Conservation (phyloP, 1,139 yeast genomes). For the Candida albicans region DNA sequence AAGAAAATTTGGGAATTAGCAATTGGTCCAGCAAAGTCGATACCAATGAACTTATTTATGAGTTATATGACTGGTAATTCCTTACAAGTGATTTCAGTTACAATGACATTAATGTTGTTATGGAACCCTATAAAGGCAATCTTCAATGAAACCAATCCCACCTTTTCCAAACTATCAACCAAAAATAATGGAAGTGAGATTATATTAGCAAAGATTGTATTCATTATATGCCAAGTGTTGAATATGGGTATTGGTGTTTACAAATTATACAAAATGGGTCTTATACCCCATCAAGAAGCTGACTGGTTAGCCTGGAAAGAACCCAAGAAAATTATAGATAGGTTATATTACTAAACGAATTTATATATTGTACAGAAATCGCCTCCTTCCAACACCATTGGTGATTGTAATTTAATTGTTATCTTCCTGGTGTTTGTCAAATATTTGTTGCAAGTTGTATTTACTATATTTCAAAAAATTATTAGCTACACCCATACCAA, state of each 20-base stretch:
- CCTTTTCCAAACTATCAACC: slow-evolving; percentile 40
- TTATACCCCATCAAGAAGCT: slow-evolving; percentile 80
- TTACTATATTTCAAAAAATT: slow-evolving; percentile 56
- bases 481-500: slow-evolving; percentile 79
- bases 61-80: slow-evolving; percentile 93
- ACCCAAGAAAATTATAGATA: slow-evolving; percentile 34
- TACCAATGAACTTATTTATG: slow-evolving; percentile 90
- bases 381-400: not conserved
- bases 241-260: slow-evolving; percentile 77
- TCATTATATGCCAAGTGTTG: slow-evolving; percentile 59
- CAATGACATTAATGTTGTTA: slow-evolving; percentile 85
- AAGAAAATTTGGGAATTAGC: slow-evolving; percentile 90
- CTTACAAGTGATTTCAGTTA: slow-evolving; percentile 84
- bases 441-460: slow-evolving; percentile 65
- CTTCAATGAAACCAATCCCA: slow-evolving; percentile 48
- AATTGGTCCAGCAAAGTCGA: slow-evolving; percentile 74
- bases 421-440: slow-evolving; percentile 38
- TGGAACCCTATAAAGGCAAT: slow-evolving; percentile 78
- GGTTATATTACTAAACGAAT: slow-evolving; percentile 7
- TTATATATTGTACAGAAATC: not conserved
- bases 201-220: slow-evolving; percentile 34
- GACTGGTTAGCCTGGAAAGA: slow-evolving; percentile 92
- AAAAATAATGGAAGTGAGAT: slow-evolving; percentile 45
- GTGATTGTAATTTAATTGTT: not conserved
- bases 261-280: slow-evolving; percentile 85